Conservation (phyloP, 306 rosid genomes). For the Castanea crenata region DNA sequence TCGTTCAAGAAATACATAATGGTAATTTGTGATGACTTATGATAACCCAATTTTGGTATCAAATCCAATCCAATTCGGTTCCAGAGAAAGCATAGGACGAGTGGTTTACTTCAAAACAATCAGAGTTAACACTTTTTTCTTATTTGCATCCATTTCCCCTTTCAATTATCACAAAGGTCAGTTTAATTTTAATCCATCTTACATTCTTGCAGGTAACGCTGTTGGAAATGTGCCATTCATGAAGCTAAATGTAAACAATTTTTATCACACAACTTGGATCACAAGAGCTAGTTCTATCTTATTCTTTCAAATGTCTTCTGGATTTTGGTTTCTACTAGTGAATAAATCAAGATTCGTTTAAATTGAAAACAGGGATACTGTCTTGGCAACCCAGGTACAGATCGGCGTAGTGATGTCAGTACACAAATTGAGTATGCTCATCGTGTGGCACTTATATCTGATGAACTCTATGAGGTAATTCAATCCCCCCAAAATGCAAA, state of each 20-base stretch:
- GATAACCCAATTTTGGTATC: background rate
- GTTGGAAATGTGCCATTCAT: background rate
- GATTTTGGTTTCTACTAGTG: background rate
- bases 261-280: background rate
- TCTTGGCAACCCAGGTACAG: constrained; percentile 30
- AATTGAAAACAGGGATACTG: constrained; percentile 23
- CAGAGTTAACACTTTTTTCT: background rate
- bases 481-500: background rate
- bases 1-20: constrained; percentile 11
- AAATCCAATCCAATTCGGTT: background rate
- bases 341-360: background rate
- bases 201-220: constrained; percentile 3
- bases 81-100: too few species aligned
- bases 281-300: too few species aligned
- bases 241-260: constrained; percentile 14
- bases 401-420: background rate
- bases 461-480: constrained; percentile 25
- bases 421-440: constrained; percentile 20
- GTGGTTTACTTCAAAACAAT: background rate
- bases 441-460: constrained; percentile 25
- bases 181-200: background rate
- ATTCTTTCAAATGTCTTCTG: background rate
- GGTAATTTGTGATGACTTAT: constrained; percentile 7
- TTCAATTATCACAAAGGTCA: background rate
- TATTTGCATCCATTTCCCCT: background rate